A percentile compares a stretch with the other conserved stretches of the same genome.
phyloP scores from a whole-genome alignment of 257 asterid species.

The Fraxinus americana region DNA sequence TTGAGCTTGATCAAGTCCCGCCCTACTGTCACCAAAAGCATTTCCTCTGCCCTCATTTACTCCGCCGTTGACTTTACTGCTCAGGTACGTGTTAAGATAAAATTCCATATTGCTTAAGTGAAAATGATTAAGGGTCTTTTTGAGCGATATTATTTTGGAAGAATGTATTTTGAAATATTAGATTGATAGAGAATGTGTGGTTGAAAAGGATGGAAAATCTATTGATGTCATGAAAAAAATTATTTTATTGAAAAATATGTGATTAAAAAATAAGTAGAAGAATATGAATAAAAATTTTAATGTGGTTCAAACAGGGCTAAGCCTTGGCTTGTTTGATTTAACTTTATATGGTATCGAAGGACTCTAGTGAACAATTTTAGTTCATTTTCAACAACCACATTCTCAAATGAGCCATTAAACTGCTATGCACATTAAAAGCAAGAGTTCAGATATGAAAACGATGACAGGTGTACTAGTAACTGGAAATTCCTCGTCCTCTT shows the following conservation, averaged over 20 bases:
- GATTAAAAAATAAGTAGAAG: too few species aligned
- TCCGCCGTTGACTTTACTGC: slow-evolving; percentile 73
- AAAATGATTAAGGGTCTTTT: not conserved
- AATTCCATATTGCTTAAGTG: not conserved
- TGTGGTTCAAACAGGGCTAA: too few species aligned
- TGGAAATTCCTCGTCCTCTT: not conserved
- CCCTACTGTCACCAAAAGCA: slow-evolving; percentile 76
- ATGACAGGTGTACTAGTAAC: not conserved
- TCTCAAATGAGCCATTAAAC: not conserved
- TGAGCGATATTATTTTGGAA: too few species aligned
- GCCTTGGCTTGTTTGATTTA: slow-evolving; percentile 20
- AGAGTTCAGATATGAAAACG: not conserved
- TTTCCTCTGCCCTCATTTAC: slow-evolving; percentile 70
- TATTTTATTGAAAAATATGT: too few species aligned
- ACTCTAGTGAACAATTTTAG: not conserved
- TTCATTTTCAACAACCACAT: not conserved
- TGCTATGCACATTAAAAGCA: not conserved
- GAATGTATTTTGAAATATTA: too few species aligned
- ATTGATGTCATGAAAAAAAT: too few species aligned
- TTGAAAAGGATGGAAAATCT: too few species aligned
- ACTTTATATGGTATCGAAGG: slow-evolving; percentile 46
- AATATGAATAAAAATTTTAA: too few species aligned
- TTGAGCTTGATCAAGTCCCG: slow-evolving; percentile 54
- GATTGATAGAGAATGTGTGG: too few species aligned
- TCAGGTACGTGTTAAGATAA: slow-evolving; percentile 48